These are phyloP conservation scores for Laetiporus sulphureus DNA, from an alignment of 1,284 basidiomycete species.

Conservation along the genomic window DNA sequence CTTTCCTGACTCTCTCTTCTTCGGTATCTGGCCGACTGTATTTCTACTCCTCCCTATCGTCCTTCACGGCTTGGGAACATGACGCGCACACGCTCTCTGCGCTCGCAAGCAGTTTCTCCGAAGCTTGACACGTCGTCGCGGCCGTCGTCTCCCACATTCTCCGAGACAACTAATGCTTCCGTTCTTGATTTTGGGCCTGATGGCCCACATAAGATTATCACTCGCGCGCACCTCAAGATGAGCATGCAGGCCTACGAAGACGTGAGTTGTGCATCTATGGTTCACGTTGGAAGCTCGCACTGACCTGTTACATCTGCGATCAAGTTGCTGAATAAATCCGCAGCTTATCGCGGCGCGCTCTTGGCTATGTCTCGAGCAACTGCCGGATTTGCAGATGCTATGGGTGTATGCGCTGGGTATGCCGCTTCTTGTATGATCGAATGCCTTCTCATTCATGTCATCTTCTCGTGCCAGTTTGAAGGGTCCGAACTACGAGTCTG, in stretches of 20 bases:
- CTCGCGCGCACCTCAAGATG: constrained; percentile 69
- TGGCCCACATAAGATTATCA: constrained; percentile 78
- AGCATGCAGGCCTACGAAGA: constrained; percentile 78
- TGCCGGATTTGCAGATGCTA: constrained; percentile 80
- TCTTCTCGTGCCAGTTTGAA: constrained; percentile 52
- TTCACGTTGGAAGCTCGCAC: not conserved
- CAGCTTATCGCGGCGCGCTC: constrained; percentile 80
- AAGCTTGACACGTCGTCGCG: constrained; percentile 46
- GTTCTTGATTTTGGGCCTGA: constrained; percentile 64
- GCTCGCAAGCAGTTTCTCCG: constrained; percentile 40
- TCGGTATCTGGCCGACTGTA: not conserved
- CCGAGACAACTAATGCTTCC: constrained; percentile 73
- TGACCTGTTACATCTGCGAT: not conserved
- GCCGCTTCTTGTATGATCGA: constrained; percentile 21
- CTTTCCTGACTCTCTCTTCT: not conserved
- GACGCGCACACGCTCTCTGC: constrained; percentile 57
- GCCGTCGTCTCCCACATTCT: constrained; percentile 76
- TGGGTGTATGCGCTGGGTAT: constrained; percentile 78
- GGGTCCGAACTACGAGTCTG: constrained; percentile 72
- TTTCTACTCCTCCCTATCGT: constrained; percentile 3
- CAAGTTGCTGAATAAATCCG: constrained; percentile 74
- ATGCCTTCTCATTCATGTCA: constrained; percentile 2
- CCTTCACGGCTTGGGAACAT: constrained; percentile 30
- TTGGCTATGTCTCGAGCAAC: constrained; percentile 82
- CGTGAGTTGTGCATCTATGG: constrained; percentile 33